Percentiles rank a stretch among this genome's conserved stretches.
These are phyloP conservation scores for Trifolium fragiferum DNA, from an alignment of 306 rosid genomes.

Conservation along the genomic window DNA sequence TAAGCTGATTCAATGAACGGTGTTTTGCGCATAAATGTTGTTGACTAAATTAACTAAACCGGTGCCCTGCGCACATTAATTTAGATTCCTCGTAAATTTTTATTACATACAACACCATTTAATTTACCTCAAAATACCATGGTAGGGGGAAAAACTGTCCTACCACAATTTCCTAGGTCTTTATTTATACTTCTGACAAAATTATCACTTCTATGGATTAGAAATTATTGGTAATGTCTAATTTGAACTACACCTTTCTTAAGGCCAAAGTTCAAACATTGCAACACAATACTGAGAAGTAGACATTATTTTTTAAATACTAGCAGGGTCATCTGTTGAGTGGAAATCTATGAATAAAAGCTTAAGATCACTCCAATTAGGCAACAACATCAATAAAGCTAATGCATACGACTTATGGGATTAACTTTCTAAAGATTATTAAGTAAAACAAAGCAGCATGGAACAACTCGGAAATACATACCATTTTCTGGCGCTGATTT, in stretches of 20 bases:
- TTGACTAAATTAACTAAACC: not conserved
- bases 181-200: not conserved
- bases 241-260: not conserved
- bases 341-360: slow-evolving; percentile 7
- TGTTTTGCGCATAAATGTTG: not conserved
- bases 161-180: not conserved
- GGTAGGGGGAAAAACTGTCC: not conserved
- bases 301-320: slow-evolving; percentile 15
- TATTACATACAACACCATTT: not conserved
- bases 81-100: not conserved
- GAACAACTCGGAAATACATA: slow-evolving; percentile 47
- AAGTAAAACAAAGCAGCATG: slow-evolving; percentile 36
- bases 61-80: not conserved
- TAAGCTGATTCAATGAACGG: not conserved
- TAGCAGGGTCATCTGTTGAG: slow-evolving; percentile 3
- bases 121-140: no score
- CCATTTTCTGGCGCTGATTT: slow-evolving; percentile 99
- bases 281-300: not conserved
- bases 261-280: no score
- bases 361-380: slow-evolving; percentile 24
- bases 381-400: slow-evolving; percentile 29
- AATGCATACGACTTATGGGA: slow-evolving; percentile 7
- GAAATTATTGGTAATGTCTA: not conserved
- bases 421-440: slow-evolving; percentile 28
- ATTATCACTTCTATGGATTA: not conserved